Evolutionary conservation across 805 yeast genomes (phyloP).

Genomic region (Wickerhamiella kazuoi): DNA sequence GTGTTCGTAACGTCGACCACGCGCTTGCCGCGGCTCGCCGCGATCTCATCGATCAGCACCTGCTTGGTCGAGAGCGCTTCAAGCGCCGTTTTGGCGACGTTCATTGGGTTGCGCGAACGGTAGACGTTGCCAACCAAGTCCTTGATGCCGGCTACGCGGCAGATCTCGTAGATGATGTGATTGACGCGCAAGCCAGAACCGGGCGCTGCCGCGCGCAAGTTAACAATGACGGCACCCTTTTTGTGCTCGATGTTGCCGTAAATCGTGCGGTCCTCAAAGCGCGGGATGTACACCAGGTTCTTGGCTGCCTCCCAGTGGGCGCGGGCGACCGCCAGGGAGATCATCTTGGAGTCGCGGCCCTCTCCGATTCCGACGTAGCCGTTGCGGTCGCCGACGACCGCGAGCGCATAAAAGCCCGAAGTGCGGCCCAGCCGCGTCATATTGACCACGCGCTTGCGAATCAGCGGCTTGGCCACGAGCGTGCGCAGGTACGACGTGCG

Average conservation of each 20-base stretch:
- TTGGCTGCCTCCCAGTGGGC: slow-evolving; percentile 92
- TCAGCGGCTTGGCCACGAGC: slow-evolving; percentile 16
- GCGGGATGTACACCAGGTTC: slow-evolving; percentile 61
- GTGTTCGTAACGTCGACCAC: slow-evolving; percentile 81
- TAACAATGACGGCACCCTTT: slow-evolving; percentile 71
- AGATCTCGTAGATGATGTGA: slow-evolving; percentile 74
- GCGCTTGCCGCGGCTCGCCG: slow-evolving; percentile 85
- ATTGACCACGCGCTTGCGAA: slow-evolving; percentile 57
- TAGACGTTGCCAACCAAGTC: slow-evolving; percentile 84
- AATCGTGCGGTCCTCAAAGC: slow-evolving; percentile 83
- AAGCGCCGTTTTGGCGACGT: slow-evolving; percentile 74
- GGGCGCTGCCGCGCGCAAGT: slow-evolving; percentile 72
- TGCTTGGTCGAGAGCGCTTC: slow-evolving; percentile 67
- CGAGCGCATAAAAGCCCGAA: slow-evolving; percentile 61
- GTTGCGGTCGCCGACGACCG: slow-evolving; percentile 79
- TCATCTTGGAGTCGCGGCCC: slow-evolving; percentile 71
- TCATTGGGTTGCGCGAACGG: slow-evolving; percentile 87
- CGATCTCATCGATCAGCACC: slow-evolving; percentile 69
- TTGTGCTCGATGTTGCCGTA: slow-evolving; percentile 68
- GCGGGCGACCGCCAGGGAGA: slow-evolving; percentile 55
- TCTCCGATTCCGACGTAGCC: slow-evolving; percentile 94
- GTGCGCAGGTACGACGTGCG: slow-evolving; percentile 13
- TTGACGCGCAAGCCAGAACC: slow-evolving; percentile 90
- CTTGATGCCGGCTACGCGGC: slow-evolving; percentile 84
- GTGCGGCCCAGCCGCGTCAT: slow-evolving; percentile 43